These are phyloP conservation scores for Rhodotorula sp. DNA, from an alignment of 1,284 basidiomycete genomes.

Conservation along the genomic window DNA sequence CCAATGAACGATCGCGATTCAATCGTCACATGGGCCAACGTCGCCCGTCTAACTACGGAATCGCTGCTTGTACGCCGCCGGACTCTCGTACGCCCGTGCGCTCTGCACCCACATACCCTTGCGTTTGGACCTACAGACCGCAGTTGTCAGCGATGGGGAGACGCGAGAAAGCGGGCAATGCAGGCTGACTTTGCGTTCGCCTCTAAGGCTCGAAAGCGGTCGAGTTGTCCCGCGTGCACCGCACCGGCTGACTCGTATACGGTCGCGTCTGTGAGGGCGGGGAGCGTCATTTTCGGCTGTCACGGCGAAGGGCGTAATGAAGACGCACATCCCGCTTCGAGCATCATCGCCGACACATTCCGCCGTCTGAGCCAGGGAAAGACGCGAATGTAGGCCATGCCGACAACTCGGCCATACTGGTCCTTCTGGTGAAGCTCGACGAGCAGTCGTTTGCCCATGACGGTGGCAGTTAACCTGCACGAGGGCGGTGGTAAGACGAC, in stretches of 20 bases:
- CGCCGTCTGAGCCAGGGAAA: slow-evolving; percentile 42
- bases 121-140: background rate
- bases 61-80: slow-evolving; percentile 23
- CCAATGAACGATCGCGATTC: background rate
- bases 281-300: background rate
- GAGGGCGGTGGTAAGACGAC: too few species aligned
- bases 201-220: slow-evolving; percentile 14
- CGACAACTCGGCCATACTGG: slow-evolving; percentile 68
- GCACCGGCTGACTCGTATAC: slow-evolving; percentile 74
- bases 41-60: background rate
- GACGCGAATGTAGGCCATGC: slow-evolving; percentile 26
- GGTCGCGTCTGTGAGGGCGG: slow-evolving; percentile 54
- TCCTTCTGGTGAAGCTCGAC: slow-evolving; percentile 72
- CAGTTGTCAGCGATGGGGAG: background rate
- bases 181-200: slow-evolving; percentile 10
- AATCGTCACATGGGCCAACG: background rate
- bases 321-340: slow-evolving; percentile 50
- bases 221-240: slow-evolving; percentile 61
- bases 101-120: slow-evolving; percentile 22
- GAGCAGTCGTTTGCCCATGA: slow-evolving; percentile 62
- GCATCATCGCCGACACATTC: slow-evolving; percentile 71
- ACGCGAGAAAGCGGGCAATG: too few species aligned
- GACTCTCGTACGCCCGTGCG: slow-evolving; percentile 8
- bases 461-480: slow-evolving; percentile 57
- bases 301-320: background rate